These are phyloP conservation scores for Beauveria sp. DNA, from an alignment of 2,329 filamentous ascomycete genomes.

Conservation along the genomic window DNA sequence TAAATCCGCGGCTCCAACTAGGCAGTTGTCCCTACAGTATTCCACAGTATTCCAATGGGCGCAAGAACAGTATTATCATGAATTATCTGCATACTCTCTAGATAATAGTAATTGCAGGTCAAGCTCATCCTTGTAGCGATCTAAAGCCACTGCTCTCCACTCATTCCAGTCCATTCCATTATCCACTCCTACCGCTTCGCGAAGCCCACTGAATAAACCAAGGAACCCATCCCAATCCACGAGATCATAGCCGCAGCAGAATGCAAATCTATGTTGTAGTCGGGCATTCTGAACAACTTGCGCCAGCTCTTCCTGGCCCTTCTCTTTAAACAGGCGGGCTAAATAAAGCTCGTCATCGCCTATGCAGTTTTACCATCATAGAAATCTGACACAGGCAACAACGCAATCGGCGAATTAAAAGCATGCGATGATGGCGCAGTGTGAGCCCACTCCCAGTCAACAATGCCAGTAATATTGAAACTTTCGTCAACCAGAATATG, in stretches of 20 bases:
- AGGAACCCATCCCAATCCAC: constrained; percentile 35
- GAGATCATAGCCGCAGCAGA: constrained; percentile 36
- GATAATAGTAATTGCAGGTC: constrained; percentile 16
- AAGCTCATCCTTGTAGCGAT: constrained; percentile 25
- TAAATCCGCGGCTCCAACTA: too few species aligned
- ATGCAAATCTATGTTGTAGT: constrained; percentile 30
- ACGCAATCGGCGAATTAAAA: constrained; percentile 2
- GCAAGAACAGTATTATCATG: background rate
- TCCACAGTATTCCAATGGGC: too few species aligned
- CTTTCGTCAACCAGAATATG: constrained; percentile 8
- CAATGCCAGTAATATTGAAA: constrained; percentile 1
- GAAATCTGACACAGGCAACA: constrained; percentile 34
- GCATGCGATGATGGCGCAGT: constrained; percentile 1
- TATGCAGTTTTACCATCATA: constrained; percentile 28
- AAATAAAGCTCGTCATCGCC: constrained; percentile 31
- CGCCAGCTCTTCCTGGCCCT: constrained; percentile 28
- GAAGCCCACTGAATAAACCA: constrained; percentile 32
- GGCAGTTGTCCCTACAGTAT: too few species aligned
- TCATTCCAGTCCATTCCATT: constrained; percentile 28
- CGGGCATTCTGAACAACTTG: constrained; percentile 28
- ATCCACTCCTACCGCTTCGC: constrained; percentile 26
- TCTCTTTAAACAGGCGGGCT: constrained; percentile 23
- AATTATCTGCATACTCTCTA: background rate
- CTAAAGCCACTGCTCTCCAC: constrained; percentile 29
- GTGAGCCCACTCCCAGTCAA: constrained; percentile 4